Percentiles rank a stretch among this genome's conserved stretches.
phyloP scores from a whole-genome alignment of 192 early-diverging fungal genomes.

The Coemansia sp. region DNA sequence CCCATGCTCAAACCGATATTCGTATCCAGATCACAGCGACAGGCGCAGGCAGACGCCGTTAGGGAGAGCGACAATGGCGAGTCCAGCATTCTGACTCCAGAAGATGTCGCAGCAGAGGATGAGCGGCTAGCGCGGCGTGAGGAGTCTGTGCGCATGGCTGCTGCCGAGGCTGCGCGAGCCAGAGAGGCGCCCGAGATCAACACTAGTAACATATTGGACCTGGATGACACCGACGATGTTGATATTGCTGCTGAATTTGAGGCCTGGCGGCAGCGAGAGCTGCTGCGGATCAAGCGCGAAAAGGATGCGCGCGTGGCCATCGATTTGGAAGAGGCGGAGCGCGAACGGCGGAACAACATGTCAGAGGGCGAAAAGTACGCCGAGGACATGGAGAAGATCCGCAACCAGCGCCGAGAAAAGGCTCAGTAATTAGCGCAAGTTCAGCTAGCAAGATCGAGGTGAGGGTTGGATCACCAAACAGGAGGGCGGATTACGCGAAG shows the following conservation, averaged over 20 bases:
- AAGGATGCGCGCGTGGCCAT: conserved; percentile 68
- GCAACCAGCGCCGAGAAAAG: conserved; percentile 59
- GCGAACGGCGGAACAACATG: conserved; percentile 76
- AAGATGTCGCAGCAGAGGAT: conserved; percentile 56
- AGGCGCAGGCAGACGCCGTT: not conserved
- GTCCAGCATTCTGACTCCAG: conserved; percentile 31
- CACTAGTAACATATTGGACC: conserved; percentile 46
- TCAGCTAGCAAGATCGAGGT: not conserved
- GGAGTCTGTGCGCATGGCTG: conserved; percentile 36
- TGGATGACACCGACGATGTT: conserved; percentile 91
- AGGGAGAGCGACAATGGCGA: not conserved
- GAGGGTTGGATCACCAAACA: not conserved
- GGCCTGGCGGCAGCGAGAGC: conserved; percentile 89
- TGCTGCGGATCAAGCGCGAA: conserved; percentile 87
- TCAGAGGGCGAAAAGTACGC: conserved; percentile 78
- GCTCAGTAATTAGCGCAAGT: conserved; percentile 20
- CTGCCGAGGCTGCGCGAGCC: conserved; percentile 26
- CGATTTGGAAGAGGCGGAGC: conserved; percentile 75
- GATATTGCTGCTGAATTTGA: conserved; percentile 88
- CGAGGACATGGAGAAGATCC: conserved; percentile 68
- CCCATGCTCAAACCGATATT: conserved; percentile 88
- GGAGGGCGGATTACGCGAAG: not conserved
- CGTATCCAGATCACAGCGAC: conserved; percentile 75
- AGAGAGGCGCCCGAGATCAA: conserved; percentile 44
- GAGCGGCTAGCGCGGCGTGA: conserved; percentile 58